These are phyloP conservation scores for Verticillium klebahnii DNA, from an alignment of 2,329 filamentous ascomycete genomes.

Conservation along the genomic window DNA sequence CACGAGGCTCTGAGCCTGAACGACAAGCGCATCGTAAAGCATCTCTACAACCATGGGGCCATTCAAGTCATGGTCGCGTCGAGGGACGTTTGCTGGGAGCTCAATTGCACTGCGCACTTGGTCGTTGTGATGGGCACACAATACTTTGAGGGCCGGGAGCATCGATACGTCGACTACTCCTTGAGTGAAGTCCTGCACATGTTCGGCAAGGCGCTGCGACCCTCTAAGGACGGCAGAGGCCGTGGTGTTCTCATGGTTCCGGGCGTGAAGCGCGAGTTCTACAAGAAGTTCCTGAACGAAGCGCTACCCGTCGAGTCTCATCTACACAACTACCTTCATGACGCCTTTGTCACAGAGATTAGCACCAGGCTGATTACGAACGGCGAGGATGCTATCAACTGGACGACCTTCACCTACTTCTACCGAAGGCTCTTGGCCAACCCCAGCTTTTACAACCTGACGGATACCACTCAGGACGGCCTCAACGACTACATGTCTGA, in stretches of 20 bases:
- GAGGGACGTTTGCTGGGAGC: slow-evolving; percentile 93
- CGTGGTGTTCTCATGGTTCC: slow-evolving; percentile 97
- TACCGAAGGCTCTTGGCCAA: slow-evolving; percentile 93
- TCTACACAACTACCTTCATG: slow-evolving; percentile 84
- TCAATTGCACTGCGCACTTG: slow-evolving; percentile 81
- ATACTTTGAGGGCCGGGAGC: slow-evolving; percentile 93
- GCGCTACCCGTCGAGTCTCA: slow-evolving; percentile 94
- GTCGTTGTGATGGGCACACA: slow-evolving; percentile 98
- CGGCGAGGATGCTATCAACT: slow-evolving; percentile 95
- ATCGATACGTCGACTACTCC: slow-evolving; percentile 94
- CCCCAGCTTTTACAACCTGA: slow-evolving; percentile 91
- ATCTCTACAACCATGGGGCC: slow-evolving; percentile 83
- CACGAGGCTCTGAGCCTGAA: slow-evolving; percentile 86
- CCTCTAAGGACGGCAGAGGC: slow-evolving; percentile 72
- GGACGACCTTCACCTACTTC: slow-evolving; percentile 98
- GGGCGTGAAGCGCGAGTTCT: slow-evolving; percentile 91
- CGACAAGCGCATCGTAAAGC: slow-evolving; percentile 90
- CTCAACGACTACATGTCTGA: slow-evolving; percentile 94
- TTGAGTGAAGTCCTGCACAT: slow-evolving; percentile 94
- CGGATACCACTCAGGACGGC: slow-evolving; percentile 83
- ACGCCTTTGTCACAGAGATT: slow-evolving; percentile 95
- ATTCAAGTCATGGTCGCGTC: slow-evolving; percentile 76
- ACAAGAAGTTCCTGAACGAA: slow-evolving; percentile 97
- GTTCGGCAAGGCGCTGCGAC: slow-evolving; percentile 88
- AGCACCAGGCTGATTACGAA: slow-evolving; percentile 94